phyloP scores from a whole-genome alignment of 768 basidiomycete genomes.

The Kwoniella sp. region DNA sequence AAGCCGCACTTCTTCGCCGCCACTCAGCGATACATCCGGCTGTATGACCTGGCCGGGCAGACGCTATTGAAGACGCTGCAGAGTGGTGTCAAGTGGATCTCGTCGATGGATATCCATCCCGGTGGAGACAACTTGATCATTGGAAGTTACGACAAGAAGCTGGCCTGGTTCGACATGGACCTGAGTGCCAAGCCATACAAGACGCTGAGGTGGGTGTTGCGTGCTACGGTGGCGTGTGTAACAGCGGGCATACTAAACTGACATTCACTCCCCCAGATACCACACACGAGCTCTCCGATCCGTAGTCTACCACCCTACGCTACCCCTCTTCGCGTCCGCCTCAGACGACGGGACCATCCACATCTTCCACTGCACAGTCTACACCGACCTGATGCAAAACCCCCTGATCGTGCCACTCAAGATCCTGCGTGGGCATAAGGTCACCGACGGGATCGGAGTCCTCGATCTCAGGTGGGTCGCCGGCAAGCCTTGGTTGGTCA shows the following conservation, averaged over 20 bases:
- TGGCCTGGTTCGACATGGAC: constrained; percentile 99
- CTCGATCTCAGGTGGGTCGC: constrained; percentile 84
- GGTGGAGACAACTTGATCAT: constrained; percentile 83
- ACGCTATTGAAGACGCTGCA: constrained; percentile 86
- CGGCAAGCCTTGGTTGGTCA: constrained; percentile 86
- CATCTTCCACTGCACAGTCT: constrained; percentile 92
- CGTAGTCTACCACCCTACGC: constrained; percentile 85
- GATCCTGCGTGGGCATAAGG: constrained; percentile 83
- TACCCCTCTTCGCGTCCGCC: constrained; percentile 92
- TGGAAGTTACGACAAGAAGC: constrained; percentile 92
- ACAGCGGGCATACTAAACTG: no score
- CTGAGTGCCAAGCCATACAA: constrained; percentile 96
- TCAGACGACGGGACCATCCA: constrained; percentile 97
- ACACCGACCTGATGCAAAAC: constrained; percentile 92
- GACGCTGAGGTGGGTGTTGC: constrained; percentile 68
- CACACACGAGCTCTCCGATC: constrained; percentile 90
- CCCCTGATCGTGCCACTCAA: constrained; percentile 96
- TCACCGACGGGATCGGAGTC: constrained; percentile 83
- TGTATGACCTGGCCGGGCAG: constrained; percentile 93
- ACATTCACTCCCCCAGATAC: constrained; percentile 59
- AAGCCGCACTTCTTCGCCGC: constrained; percentile 98
- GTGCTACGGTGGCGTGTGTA: background rate
- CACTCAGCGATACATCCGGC: constrained; percentile 89
- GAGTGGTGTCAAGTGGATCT: constrained; percentile 97
- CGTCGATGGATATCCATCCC: constrained; percentile 92